Percentiles rank a stretch among this genome's conserved stretches.
phyloP scores from a whole-genome alignment of 169 alveolate genomes.

The Plasmodium falciparum region DNA sequence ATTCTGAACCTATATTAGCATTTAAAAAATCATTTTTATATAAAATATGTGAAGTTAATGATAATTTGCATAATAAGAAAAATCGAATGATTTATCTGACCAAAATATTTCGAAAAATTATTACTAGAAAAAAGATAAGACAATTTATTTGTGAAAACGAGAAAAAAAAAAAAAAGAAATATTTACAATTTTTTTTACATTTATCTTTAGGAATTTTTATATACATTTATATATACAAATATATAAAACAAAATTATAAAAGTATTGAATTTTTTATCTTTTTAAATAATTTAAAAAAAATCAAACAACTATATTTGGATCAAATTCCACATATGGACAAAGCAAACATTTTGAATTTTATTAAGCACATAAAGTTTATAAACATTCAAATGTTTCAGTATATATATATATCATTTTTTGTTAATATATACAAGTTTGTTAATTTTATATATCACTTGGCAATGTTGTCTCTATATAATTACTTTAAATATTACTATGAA shows the following conservation, averaged over 20 bases:
- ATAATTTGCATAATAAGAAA: constrained; percentile 31
- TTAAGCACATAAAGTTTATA: constrained; percentile 27
- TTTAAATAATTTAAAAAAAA: constrained; percentile 56
- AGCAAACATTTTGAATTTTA: constrained; percentile 18
- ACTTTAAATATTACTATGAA: constrained; percentile 33
- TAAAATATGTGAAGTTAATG: constrained; percentile 44
- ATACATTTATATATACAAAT: constrained; percentile 44
- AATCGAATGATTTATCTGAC: constrained; percentile 51
- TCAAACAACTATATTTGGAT: constrained; percentile 41
- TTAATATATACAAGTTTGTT: constrained; percentile 45
- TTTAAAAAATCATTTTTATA: constrained; percentile 53
- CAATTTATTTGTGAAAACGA: constrained; percentile 72
- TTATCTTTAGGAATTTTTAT: constrained; percentile 72
- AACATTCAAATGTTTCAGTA: constrained; percentile 66
- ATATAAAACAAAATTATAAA: constrained; percentile 40
- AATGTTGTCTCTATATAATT: constrained; percentile 37
- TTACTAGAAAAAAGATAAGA: constrained; percentile 54
- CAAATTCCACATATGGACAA: constrained; percentile 35
- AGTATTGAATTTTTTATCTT: constrained; percentile 59
- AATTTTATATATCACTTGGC: constrained; percentile 41
- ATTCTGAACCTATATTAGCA: background rate
- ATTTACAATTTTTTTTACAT: constrained; percentile 54
- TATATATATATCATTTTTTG: constrained; percentile 57
- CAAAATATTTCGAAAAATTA: constrained; percentile 67
- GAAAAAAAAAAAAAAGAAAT: constrained; percentile 30